phyloP scores from a whole-genome alignment of 2,329 filamentous ascomycete species.

The Torrubiellomyces zombiae region DNA sequence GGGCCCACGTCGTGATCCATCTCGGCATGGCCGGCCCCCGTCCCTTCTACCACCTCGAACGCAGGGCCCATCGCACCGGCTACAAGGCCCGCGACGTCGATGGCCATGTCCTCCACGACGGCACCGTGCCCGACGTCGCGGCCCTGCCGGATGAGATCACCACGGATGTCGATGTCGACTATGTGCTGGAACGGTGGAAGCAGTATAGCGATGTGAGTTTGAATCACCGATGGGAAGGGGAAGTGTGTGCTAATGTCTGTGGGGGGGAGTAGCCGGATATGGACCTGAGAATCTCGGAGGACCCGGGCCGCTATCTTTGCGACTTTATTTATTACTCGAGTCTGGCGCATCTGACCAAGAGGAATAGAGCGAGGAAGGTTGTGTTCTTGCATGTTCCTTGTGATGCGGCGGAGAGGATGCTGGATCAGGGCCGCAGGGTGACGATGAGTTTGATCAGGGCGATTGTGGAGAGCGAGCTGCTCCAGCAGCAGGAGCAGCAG shows the following conservation, averaged over 20 bases:
- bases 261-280: constrained; percentile 19
- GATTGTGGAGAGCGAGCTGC: constrained; percentile 34
- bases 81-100: constrained; percentile 60
- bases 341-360: constrained; percentile 37
- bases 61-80: constrained; percentile 51
- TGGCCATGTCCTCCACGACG: constrained; percentile 37
- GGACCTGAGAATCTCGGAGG: constrained; percentile 44
- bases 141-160: constrained; percentile 36
- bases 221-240: too few species aligned
- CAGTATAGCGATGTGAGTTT: constrained; percentile 28
- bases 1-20: constrained; percentile 42
- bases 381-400: constrained; percentile 60
- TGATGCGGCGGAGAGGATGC: constrained; percentile 29
- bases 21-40: constrained; percentile 61
- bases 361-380: constrained; percentile 30
- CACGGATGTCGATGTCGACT: constrained; percentile 39
- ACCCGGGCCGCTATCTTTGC: constrained; percentile 59
- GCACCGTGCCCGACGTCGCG: constrained; percentile 35
- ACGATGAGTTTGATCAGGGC: constrained; percentile 37
- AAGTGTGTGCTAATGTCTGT: too few species aligned
- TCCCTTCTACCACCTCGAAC: constrained; percentile 54
- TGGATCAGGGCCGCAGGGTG: constrained; percentile 34
- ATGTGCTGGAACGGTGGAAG: constrained; percentile 40
- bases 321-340: constrained; percentile 66
- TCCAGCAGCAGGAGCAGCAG: constrained; percentile 6